These are phyloP conservation scores for Dionaea muscipula DNA, from an alignment of 179 eudicot species.

Conservation along the genomic window DNA sequence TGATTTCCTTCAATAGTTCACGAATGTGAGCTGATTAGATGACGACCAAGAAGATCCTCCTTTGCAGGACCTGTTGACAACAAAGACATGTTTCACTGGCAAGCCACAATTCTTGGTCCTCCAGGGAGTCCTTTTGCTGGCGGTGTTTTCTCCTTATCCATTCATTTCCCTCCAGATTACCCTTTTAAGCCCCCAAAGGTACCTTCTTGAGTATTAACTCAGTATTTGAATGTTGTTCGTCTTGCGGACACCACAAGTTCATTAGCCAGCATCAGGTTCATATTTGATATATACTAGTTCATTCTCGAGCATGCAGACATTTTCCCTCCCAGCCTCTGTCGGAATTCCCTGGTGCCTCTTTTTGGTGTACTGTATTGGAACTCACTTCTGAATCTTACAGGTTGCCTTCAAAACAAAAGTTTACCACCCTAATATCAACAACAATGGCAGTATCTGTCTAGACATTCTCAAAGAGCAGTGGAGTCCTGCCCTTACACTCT, in stretches of 20 bases:
- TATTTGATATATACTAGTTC: no score
- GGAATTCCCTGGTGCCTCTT: not conserved
- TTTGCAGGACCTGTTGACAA: slow-evolving; percentile 33
- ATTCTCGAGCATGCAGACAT: not conserved
- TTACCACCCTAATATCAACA: slow-evolving; percentile 47
- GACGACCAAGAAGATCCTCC: no score
- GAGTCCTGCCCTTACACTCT: slow-evolving; percentile 55
- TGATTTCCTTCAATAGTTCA: no score
- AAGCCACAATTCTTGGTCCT: slow-evolving; percentile 53
- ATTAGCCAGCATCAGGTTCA: no score
- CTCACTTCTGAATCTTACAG: slow-evolving; percentile 13
- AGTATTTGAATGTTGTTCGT: not conserved
- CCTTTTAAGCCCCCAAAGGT: slow-evolving; percentile 36
- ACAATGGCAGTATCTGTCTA: slow-evolving; percentile 52
- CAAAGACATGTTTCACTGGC: slow-evolving; percentile 35
- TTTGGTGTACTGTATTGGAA: not conserved
- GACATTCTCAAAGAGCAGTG: slow-evolving; percentile 59
- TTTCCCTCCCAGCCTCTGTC: not conserved
- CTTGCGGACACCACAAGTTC: not conserved
- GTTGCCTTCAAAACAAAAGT: slow-evolving; percentile 49
- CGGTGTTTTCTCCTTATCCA: slow-evolving; percentile 38
- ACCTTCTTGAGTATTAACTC: not conserved
- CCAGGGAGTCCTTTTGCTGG: slow-evolving; percentile 43
- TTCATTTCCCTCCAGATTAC: slow-evolving; percentile 9
- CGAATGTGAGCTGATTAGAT: no score